These are phyloP conservation scores for carrot (Daucus carota) DNA, from an alignment of 129 eudicot genomes.

Conservation along the genomic window DNA sequence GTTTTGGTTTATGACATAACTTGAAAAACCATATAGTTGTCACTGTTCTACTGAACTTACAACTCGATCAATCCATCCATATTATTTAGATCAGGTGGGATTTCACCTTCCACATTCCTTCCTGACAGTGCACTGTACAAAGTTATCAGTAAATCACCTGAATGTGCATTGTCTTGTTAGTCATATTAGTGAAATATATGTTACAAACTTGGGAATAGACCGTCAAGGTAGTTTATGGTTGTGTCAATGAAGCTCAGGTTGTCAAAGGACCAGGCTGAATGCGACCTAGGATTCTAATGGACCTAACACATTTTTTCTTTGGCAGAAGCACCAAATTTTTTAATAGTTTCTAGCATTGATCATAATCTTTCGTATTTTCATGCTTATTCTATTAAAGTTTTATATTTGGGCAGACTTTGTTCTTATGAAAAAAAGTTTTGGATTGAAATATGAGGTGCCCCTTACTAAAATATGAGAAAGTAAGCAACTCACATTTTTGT, in stretches of 20 bases:
- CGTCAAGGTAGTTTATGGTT: background rate
- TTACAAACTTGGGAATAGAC: background rate
- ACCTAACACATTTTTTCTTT: background rate
- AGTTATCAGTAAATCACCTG: conserved; percentile 15
- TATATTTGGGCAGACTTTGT: background rate
- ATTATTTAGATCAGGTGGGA: conserved; percentile 66
- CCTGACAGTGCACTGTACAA: conserved; percentile 66
- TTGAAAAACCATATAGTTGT: background rate
- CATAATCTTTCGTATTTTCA: background rate
- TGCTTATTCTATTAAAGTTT: background rate
- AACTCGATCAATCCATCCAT: conserved; percentile 75
- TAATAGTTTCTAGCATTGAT: background rate
- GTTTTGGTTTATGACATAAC: background rate
- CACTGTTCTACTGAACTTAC: conserved; percentile 46
- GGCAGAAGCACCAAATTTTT: background rate
- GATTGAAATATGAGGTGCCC: background rate
- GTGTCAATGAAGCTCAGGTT: background rate
- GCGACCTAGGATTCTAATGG: background rate
- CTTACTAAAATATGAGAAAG: background rate
- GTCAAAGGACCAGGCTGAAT: background rate
- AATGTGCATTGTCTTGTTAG: background rate
- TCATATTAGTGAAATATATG: background rate
- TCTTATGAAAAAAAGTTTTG: background rate
- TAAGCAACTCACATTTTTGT: conserved; percentile 68
- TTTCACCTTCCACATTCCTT: conserved; percentile 55